phyloP scores from a whole-genome alignment of 208 protist species.

The Leptomonas pyrrhocoris region DNA sequence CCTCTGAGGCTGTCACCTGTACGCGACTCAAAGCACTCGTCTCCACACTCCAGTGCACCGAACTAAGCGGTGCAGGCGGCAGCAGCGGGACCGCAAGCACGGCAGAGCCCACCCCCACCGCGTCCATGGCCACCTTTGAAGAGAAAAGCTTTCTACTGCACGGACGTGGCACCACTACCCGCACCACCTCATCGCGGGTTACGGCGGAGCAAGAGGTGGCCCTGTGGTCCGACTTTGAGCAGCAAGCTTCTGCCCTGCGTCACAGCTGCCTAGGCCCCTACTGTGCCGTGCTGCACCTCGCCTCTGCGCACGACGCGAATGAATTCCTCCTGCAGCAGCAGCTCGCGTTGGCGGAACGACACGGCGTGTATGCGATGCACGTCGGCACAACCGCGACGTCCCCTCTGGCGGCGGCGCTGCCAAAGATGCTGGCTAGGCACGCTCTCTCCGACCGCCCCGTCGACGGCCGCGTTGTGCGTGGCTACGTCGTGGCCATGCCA shows the following conservation, averaged over 20 bases:
- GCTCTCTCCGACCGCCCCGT: slow-evolving; percentile 19
- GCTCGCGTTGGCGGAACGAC: slow-evolving; percentile 35
- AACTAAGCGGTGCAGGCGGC: slow-evolving; percentile 1
- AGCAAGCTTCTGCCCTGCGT: slow-evolving; percentile 30
- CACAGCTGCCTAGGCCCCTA: slow-evolving; percentile 49
- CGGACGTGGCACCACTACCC: slow-evolving; percentile 21
- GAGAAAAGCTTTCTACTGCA: slow-evolving; percentile 32
- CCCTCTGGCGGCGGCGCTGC: slow-evolving; percentile 18
- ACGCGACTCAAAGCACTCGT: slow-evolving; percentile 21
- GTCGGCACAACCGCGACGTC: slow-evolving; percentile 31
- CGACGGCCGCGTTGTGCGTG: slow-evolving; percentile 54
- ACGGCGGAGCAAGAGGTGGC: slow-evolving; percentile 38
- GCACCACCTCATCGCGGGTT: slow-evolving; percentile 1
- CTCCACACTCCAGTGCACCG: slow-evolving; percentile 14
- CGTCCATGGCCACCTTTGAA: slow-evolving; percentile 31
- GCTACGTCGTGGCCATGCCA: slow-evolving; percentile 58
- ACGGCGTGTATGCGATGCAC: slow-evolving; percentile 48
- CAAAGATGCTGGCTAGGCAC: slow-evolving; percentile 28
- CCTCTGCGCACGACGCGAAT: slow-evolving; percentile 48
- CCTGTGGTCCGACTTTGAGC: slow-evolving; percentile 30
- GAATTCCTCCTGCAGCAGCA: slow-evolving; percentile 59
- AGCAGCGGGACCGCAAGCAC: slow-evolving; percentile 3
- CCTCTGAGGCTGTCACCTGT: slow-evolving; percentile 33
- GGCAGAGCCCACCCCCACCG: not conserved
- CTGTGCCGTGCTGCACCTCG: slow-evolving; percentile 52